Percentiles rank a stretch among this genome's conserved stretches.
These are phyloP conservation scores for Drosera spatulata DNA, from an alignment of 179 eudicot species.

Conservation along the genomic window DNA sequence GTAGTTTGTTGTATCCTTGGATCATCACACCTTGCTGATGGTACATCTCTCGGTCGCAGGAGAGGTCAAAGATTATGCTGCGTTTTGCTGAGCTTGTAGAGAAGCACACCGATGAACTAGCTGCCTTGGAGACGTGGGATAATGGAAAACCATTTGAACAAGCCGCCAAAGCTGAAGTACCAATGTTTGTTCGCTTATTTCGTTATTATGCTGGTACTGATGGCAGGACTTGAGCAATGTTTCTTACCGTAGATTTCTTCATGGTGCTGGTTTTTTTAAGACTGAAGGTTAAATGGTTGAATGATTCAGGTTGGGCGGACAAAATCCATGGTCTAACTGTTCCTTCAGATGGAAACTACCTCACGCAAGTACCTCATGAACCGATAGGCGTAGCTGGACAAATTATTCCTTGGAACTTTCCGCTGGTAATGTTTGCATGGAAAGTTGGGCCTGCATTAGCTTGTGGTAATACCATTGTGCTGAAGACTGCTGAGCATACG, in stretches of 20 bases:
- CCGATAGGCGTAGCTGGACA: constrained; percentile 95
- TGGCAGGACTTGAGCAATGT: no score
- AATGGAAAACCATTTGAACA: constrained; percentile 78
- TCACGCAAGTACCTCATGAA: constrained; percentile 69
- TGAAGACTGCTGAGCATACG: constrained; percentile 93
- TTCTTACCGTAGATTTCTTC: no score
- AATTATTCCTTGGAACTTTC: constrained; percentile 96
- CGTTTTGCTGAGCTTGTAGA: constrained; percentile 82
- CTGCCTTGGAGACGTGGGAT: constrained; percentile 86
- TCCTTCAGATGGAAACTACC: constrained; percentile 82
- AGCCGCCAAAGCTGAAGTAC: constrained; percentile 42
- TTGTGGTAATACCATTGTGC: constrained; percentile 78
- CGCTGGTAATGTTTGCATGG: constrained; percentile 84
- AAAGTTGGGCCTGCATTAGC: constrained; percentile 91
- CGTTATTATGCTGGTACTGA: constrained; percentile 80
- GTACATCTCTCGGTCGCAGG: constrained; percentile 23
- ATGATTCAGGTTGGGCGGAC: constrained; percentile 85
- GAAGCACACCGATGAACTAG: constrained; percentile 63
- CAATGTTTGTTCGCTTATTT: constrained; percentile 54
- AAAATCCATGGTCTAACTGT: constrained; percentile 87
- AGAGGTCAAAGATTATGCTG: constrained; percentile 56
- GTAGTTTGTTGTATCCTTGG: no score
- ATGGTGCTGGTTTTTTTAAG: no score
- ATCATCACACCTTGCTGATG: not conserved
- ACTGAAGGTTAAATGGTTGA: constrained; percentile 1